Percentiles rank a stretch among this genome's conserved stretches.
phyloP scores from a whole-genome alignment of 1,284 basidiomycete genomes.

The Ceratobasidium sp. region DNA sequence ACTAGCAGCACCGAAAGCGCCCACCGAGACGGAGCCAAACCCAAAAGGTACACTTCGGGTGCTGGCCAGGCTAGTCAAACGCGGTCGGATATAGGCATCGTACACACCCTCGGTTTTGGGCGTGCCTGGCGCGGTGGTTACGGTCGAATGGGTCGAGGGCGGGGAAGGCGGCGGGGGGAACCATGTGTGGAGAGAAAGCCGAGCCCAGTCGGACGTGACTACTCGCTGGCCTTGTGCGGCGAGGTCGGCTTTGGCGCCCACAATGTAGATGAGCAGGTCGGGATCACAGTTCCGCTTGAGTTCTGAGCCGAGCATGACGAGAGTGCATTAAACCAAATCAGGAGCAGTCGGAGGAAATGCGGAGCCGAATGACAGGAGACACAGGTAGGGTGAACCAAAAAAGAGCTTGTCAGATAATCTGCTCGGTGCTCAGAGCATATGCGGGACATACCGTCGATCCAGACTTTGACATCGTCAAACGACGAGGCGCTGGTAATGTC shows the following conservation, averaged over 20 bases:
- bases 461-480: conserved; percentile 91
- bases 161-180: conserved; percentile 74
- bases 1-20: conserved; percentile 4
- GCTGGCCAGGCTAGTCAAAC: conserved; percentile 67
- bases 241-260: conserved; percentile 89
- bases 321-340: conserved; percentile 25
- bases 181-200: conserved; percentile 82
- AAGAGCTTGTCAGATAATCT: conserved; percentile 35
- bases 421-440: conserved; percentile 7
- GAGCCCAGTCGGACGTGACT: conserved; percentile 58
- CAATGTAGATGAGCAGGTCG: conserved; percentile 90
- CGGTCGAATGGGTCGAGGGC: conserved; percentile 58
- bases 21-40: conserved; percentile 43
- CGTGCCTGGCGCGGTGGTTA: conserved; percentile 32
- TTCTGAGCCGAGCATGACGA: conserved; percentile 61
- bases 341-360: neutral
- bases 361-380: conserved; percentile 28
- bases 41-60: conserved; percentile 66
- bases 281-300: conserved; percentile 86
- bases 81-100: conserved; percentile 77
- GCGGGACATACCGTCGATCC: conserved; percentile 79
- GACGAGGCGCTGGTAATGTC: conserved; percentile 93
- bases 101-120: conserved; percentile 40
- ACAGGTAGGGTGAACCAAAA: conserved; percentile 24
- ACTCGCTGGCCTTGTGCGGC: conserved; percentile 64